Evolutionary conservation across 768 basidiomycete species (phyloP).

Genomic region (Trametes gibbosa): DNA sequence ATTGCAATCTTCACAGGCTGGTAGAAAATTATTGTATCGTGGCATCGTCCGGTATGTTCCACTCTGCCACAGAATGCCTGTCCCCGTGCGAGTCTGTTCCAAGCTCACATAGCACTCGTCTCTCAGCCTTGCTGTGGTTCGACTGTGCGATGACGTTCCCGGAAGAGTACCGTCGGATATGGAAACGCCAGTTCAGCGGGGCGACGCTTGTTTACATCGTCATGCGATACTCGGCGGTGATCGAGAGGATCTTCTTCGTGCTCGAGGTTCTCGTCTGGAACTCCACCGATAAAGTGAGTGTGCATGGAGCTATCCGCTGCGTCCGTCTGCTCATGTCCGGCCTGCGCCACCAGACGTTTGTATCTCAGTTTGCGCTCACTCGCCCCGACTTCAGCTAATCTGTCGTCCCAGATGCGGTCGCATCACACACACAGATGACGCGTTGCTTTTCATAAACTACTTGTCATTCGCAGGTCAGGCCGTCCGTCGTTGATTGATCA

Average conservation of each 20-base stretch:
- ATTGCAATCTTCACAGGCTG: not conserved
- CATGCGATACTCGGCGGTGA: not conserved
- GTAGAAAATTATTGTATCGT: slow-evolving; percentile 7
- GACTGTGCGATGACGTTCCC: not conserved
- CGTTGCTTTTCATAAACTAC: not conserved
- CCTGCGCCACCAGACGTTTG: not conserved
- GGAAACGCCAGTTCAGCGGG: slow-evolving; percentile 4
- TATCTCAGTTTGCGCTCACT: not conserved
- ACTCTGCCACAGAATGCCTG: not conserved
- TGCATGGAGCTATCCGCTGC: not conserved
- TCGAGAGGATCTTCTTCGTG: slow-evolving; percentile 4
- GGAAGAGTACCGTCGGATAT: slow-evolving; percentile 2
- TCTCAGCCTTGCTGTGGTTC: slow-evolving; percentile 4
- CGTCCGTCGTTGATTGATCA: too few species aligned
- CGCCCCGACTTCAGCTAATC: not conserved
- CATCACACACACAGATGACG: not conserved
- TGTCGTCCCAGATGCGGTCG: not conserved
- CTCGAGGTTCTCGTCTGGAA: not conserved
- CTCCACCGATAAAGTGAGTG: not conserved
- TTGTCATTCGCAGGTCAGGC: not conserved
- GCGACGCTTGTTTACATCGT: not conserved
- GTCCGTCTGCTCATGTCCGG: not conserved
- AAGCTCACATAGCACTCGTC: too few species aligned
- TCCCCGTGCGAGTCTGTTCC: not conserved
- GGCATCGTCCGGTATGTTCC: not conserved